Evolutionary conservation across 495 filamentous ascomycete genomes (phyloP).

Genomic region (Podospora bellae-mahoneyi): DNA sequence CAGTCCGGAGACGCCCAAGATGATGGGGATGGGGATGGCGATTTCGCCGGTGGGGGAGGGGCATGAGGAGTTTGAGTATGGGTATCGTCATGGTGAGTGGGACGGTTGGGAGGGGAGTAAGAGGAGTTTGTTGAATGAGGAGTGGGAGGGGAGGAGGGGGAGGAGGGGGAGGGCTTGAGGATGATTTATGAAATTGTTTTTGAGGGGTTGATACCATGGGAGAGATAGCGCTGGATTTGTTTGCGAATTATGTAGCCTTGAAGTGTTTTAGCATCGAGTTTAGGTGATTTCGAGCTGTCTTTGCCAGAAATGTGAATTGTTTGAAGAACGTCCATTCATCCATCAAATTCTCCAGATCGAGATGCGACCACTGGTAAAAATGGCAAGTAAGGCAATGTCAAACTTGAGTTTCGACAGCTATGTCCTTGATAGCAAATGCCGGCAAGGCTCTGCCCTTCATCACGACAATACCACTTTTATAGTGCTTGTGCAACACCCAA

Average conservation of each 20-base stretch:
- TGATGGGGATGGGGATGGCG: background rate
- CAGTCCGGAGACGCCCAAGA: background rate
- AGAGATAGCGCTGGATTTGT: background rate
- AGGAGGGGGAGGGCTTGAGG: background rate
- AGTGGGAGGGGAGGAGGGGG: slow-evolving; percentile 5
- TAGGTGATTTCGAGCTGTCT: no score
- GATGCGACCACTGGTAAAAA: no score
- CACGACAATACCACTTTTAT: background rate
- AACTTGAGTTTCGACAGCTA: no score
- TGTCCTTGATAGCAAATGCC: background rate
- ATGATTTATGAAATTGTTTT: background rate
- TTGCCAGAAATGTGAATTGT: no score
- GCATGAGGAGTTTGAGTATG: background rate
- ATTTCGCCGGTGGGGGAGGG: background rate
- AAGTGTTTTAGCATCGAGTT: no score
- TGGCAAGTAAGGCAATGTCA: no score
- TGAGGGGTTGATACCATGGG: background rate
- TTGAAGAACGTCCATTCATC: no score
- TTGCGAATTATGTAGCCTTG: background rate
- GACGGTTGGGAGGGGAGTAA: background rate
- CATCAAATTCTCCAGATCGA: no score
- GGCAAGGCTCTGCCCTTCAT: background rate
- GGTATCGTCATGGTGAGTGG: background rate
- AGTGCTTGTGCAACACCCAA: background rate
- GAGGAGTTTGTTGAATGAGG: slow-evolving; percentile 4